A percentile compares a stretch with the other conserved stretches of the same genome.
Evolutionary conservation across 2,329 filamentous ascomycete species (phyloP).

Genomic region (Aspergillus terreus): DNA sequence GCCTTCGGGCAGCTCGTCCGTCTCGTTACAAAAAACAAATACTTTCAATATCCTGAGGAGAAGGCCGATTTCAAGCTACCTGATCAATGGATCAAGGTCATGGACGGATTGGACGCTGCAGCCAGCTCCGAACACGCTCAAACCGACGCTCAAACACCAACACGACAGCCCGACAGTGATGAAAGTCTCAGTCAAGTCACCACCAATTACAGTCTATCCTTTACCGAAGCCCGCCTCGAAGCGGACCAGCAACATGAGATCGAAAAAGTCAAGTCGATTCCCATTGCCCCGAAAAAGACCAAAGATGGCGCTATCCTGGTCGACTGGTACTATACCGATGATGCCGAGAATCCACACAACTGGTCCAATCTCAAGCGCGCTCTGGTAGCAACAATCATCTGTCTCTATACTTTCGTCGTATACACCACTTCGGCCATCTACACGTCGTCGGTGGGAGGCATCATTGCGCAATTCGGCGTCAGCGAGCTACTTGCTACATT

Average conservation of each 20-base stretch:
- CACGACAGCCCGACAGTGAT: not conserved
- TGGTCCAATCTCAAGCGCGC: conserved; percentile 24
- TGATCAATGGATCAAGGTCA: not conserved
- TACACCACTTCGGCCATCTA: conserved; percentile 28
- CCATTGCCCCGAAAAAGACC: not conserved
- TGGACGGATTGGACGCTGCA: not conserved
- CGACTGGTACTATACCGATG: conserved; percentile 1
- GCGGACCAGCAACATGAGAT: not conserved
- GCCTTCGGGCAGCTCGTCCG: not conserved
- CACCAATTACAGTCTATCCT: not conserved
- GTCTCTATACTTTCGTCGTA: conserved; percentile 29
- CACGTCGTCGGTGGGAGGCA: conserved; percentile 18
- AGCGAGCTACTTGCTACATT: conserved; percentile 25
- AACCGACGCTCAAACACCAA: not conserved
- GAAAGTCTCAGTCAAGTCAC: not conserved
- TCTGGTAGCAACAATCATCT: conserved; percentile 17
- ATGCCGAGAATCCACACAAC: conserved; percentile 21
- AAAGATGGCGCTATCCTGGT: not conserved
- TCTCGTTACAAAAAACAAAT: not conserved
- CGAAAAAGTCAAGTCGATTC: not conserved
- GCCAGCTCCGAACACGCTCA: no score
- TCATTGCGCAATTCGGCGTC: conserved; percentile 20
- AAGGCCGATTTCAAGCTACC: not conserved
- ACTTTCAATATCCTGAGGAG: not conserved
- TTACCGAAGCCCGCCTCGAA: not conserved